Evolutionary conservation across 2,329 filamentous ascomycete genomes (phyloP).

Genomic region (Fusarium buxicola): DNA sequence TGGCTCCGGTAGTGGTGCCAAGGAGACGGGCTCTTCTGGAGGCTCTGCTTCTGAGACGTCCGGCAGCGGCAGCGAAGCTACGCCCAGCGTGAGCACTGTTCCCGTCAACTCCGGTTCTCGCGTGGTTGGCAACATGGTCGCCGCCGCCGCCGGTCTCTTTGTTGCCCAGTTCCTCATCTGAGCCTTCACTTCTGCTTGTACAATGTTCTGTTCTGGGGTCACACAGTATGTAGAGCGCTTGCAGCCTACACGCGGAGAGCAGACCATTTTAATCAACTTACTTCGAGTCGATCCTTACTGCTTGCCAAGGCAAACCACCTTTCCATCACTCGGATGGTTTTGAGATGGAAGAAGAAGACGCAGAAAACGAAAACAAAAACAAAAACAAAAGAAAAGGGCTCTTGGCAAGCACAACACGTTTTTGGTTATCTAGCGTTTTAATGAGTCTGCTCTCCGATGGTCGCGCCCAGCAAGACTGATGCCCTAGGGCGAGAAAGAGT

Average conservation of each 20-base stretch:
- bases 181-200: constrained; percentile 43
- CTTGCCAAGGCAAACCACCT: constrained; percentile 38
- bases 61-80: constrained; percentile 15
- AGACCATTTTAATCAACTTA: constrained; percentile 48
- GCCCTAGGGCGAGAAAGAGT: background rate
- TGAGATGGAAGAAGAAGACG: constrained; percentile 23
- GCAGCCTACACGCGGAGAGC: constrained; percentile 42
- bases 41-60: constrained; percentile 25
- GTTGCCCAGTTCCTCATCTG: constrained; percentile 50
- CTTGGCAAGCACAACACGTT: constrained; percentile 41
- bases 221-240: constrained; percentile 44
- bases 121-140: constrained; percentile 43
- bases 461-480: constrained; percentile 17
- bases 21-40: constrained; percentile 13
- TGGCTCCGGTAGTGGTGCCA: constrained; percentile 20
- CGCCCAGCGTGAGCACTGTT: constrained; percentile 36
- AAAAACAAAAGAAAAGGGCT: constrained; percentile 14
- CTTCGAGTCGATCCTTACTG: constrained; percentile 47
- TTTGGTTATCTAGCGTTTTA: constrained; percentile 41
- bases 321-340: constrained; percentile 29
- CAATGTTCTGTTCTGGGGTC: constrained; percentile 39
- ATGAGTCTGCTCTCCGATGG: constrained; percentile 39
- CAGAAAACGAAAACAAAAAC: constrained; percentile 18
- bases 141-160: constrained; percentile 46
- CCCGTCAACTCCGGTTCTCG: constrained; percentile 45